Conservation (phyloP, 225 moss, liverwort and hornwort genomes). For the Marchantia paleacea region DNA sequence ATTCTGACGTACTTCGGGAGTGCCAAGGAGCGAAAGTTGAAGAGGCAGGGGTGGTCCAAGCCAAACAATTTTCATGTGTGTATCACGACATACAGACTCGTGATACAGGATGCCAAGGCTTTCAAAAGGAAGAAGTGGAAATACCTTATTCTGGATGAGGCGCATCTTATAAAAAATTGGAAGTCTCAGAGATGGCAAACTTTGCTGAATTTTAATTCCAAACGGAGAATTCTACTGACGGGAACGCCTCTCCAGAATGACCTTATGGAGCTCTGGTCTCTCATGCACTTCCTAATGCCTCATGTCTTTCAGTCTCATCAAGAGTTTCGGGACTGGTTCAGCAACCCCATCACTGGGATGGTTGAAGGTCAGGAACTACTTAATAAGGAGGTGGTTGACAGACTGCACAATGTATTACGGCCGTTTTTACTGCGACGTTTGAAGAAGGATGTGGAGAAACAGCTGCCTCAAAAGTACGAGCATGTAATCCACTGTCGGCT, state of each 20-base stretch:
- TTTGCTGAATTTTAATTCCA: slow-evolving; percentile 92
- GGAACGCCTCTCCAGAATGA: slow-evolving; percentile 98
- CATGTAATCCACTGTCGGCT: slow-evolving; percentile 91
- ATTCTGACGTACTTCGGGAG: slow-evolving; percentile 97
- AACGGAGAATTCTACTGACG: slow-evolving; percentile 87
- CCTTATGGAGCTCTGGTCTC: slow-evolving; percentile 98
- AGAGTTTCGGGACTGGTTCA: slow-evolving; percentile 99
- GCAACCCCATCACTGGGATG: slow-evolving; percentile 98
- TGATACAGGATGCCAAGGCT: slow-evolving; percentile 98
- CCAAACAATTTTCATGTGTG: slow-evolving; percentile 94
- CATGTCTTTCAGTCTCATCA: slow-evolving; percentile 98
- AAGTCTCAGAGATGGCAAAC: slow-evolving; percentile 99
- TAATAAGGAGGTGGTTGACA: slow-evolving; percentile 96
- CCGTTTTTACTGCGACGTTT: slow-evolving; percentile 88
- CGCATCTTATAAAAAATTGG: slow-evolving; percentile 99
- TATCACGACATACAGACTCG: slow-evolving; percentile 92
- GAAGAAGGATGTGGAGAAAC: slow-evolving; percentile 99
- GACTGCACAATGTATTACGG: slow-evolving; percentile 91
- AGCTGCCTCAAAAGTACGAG: slow-evolving; percentile 95
- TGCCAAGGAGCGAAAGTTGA: slow-evolving; percentile 85
- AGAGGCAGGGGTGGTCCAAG: slow-evolving; percentile 97
- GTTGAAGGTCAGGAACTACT: slow-evolving; percentile 96
- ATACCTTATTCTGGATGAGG: slow-evolving; percentile 94
- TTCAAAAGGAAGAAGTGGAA: slow-evolving; percentile 99
- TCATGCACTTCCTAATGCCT: slow-evolving; percentile 99